Base-by-base conservation (phyloP, 805 yeast species). In the Ogataea parapolymorpha region DNA sequence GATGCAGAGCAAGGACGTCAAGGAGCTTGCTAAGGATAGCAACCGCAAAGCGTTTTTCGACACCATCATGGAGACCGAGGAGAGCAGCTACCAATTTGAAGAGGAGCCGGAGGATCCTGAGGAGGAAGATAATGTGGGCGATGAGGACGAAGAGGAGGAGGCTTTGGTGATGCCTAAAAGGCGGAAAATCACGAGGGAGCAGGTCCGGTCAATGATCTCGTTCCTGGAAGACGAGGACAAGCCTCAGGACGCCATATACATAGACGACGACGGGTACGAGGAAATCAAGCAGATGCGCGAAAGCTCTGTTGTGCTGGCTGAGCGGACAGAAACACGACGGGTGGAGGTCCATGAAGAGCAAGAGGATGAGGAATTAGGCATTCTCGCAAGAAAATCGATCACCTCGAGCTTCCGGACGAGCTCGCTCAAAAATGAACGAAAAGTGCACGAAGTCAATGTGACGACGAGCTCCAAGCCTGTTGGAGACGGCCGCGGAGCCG, bases 11-110 rank as follows among this genome's bases (percentile, higher is more conserved):
- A 71, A 68, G 42, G 68, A 71, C 39, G 55, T 68, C 26, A 65
- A 64, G 37, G 65, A 61, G 26, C 51, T 77, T 38, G 65, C 77
- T 0, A 71, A 74, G 39, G 75, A 76, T 50, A 75, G 77, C 11
- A 80, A 72, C 49, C 67, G 85, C 3, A 70, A 72, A 49, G 86
- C 91, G 1, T 85, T 85, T 53, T 84, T 80, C 55, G 78, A 77
- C 26, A 70, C 82, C 14, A 77, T 80, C 42, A 71, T 79, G 18
- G 35, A 35, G 6, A 49, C 44, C 15, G 82, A 77, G 5, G 28
- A 23, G 14, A 26, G 31, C 6, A 41, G 53, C 4, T 48, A 47
- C 29, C 52, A 47, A 15, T 54, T 56, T 45, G 61, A 56, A 41
- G 59, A 46, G 11, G 62, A 53, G 20, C 54, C 42, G 2, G 49